Percentiles rank a stretch among this genome's conserved stretches.
Conservation (phyloP, 768 basidiomycete species). For the Agrocybe pediades region DNA sequence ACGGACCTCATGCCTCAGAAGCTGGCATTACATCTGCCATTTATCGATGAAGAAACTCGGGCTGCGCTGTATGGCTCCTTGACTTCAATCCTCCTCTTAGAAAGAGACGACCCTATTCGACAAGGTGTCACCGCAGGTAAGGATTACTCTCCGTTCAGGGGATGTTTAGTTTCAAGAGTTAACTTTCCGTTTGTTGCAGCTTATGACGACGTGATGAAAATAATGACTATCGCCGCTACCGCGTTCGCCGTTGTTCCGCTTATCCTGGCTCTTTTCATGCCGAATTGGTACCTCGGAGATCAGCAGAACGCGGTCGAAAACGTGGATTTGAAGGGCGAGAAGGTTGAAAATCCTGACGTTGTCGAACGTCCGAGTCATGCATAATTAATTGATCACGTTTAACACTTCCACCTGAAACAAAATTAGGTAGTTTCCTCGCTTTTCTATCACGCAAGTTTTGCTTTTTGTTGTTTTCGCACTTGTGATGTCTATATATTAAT, state of each 20-base stretch:
- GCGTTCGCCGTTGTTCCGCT: conserved; percentile 59
- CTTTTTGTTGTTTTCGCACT: no score
- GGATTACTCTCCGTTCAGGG: conserved; percentile 20
- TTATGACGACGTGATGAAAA: conserved; percentile 57
- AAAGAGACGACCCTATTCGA: conserved; percentile 57
- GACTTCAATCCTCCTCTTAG: conserved; percentile 46
- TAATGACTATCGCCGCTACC: conserved; percentile 56
- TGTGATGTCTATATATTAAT: no score
- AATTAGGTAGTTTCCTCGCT: no score
- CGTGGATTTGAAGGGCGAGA: conserved; percentile 30
- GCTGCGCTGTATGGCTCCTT: conserved; percentile 58
- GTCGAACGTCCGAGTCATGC: no score
- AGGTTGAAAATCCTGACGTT: conserved; percentile 7
- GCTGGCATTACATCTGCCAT: conserved; percentile 56
- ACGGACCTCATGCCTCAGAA: conserved; percentile 64
- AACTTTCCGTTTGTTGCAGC: conserved; percentile 28
- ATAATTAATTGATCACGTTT: no score
- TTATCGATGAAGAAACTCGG: conserved; percentile 41
- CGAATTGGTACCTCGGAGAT: conserved; percentile 68
- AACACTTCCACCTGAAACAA: no score
- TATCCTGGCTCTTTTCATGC: conserved; percentile 58
- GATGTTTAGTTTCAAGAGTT: conserved; percentile 7
- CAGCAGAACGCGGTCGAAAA: conserved; percentile 73
- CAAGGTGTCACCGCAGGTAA: conserved; percentile 61
- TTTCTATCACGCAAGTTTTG: no score